phyloP scores from a whole-genome alignment of 1,139 yeast species.

The Geotrichum candidum region DNA sequence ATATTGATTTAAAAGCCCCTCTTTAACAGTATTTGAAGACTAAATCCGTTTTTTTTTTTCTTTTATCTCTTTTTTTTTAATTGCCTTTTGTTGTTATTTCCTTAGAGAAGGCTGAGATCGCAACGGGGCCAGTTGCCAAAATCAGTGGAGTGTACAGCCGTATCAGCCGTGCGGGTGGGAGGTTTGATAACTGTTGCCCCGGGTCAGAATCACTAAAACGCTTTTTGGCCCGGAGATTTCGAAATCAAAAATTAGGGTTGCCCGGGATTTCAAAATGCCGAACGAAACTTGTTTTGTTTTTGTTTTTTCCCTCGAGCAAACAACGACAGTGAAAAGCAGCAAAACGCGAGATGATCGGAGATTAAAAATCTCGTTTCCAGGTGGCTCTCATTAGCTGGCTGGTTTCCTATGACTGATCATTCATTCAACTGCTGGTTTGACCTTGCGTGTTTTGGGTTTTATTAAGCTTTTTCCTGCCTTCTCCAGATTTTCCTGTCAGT shows the following conservation, averaged over 20 bases:
- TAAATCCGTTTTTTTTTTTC: background rate
- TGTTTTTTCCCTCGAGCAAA: background rate
- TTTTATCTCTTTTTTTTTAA: background rate
- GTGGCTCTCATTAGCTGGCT: background rate
- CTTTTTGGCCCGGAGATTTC: background rate
- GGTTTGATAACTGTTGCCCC: background rate
- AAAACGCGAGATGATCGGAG: background rate
- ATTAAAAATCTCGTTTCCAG: background rate
- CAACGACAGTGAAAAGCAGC: background rate
- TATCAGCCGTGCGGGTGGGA: background rate
- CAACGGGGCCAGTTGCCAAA: background rate
- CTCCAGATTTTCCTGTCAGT: background rate
- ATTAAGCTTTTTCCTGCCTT: background rate
- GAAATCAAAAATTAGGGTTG: background rate
- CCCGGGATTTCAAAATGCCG: background rate
- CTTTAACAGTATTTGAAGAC: background rate
- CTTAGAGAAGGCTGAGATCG: background rate
- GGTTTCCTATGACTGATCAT: too few relatives aligned
- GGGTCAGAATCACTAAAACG: background rate
- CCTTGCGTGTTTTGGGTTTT: background rate
- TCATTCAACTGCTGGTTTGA: background rate
- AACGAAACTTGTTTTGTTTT: background rate
- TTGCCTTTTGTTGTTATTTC: background rate
- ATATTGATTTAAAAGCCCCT: background rate
- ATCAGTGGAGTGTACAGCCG: background rate